phyloP scores from a whole-genome alignment of 2,329 filamentous ascomycete genomes.

The Graphium sp. region DNA sequence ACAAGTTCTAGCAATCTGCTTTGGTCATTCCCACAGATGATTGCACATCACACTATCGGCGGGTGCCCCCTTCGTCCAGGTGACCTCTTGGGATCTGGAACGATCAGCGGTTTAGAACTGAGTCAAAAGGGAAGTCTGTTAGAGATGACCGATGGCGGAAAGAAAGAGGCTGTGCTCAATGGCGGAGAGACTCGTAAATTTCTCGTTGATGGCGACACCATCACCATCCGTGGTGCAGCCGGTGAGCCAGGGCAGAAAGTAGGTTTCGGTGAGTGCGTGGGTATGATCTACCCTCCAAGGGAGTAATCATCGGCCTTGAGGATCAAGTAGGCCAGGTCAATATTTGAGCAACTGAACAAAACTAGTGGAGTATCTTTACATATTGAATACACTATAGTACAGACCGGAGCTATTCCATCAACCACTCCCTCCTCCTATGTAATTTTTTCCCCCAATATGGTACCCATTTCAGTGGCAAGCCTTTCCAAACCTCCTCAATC shows the following conservation, averaged over 20 bases:
- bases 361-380: too few species aligned
- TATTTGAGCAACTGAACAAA: too few species aligned
- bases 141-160: constrained; percentile 26
- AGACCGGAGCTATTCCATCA: too few species aligned
- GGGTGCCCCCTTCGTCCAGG: constrained; percentile 55
- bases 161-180: constrained; percentile 20
- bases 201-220: constrained; percentile 25
- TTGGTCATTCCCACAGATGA: constrained; percentile 64
- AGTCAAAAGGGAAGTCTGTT: constrained; percentile 23
- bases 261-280: constrained; percentile 25
- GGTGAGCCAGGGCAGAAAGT: constrained; percentile 15
- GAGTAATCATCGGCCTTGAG: not conserved
- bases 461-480: constrained; percentile 28
- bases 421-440: too few species aligned
- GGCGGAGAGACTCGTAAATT: constrained; percentile 23
- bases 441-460: too few species aligned
- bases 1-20: constrained; percentile 25
- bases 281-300: constrained; percentile 10
- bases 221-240: constrained; percentile 21
- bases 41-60: constrained; percentile 56
- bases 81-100: constrained; percentile 47
- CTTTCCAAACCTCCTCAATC: constrained; percentile 29
- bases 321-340: too few species aligned
- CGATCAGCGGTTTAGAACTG: constrained; percentile 19
- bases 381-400: too few species aligned